Evolutionary conservation across 257 asterid species (phyloP), one percentile per base, ranked within the genome.

Genomic region (Nicotiana tomentosiformis): DNA sequence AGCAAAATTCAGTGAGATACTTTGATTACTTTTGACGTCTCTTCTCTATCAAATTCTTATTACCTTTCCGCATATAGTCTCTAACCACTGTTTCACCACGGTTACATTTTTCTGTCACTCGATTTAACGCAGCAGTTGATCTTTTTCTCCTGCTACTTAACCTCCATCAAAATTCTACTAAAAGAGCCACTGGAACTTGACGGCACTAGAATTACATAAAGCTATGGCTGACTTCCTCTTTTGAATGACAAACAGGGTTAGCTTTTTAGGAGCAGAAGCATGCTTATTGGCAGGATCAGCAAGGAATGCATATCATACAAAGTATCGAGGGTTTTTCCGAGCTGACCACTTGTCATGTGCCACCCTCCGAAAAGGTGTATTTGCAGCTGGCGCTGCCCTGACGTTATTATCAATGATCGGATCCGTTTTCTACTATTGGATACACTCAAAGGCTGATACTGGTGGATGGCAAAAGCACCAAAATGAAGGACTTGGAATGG

Each of bases 201-300:
- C 10, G 32, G 32, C 11, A n/a, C 32, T 69, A 18, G 77, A 33
- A 67, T 18, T 5, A 67, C 26, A 16, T 67, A 67, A 3, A 10
- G 18, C 26, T 74, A 49, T 26, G 14, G 43, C 80, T 74, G 15
- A 74, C 26, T 46, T 46, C 39, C 15, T 74, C 16, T 14, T 67
- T 46, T 67, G 81, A 78, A 84, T 60, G 30, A 32, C 29, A 49
- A 37, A 83, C 97, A 96, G 99, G 99, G 84, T 90, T 32, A 92
- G 86, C 85, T 96, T 96, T 86, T 83, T 93, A 84, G 99, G 97
- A 55, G 99, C 98, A 17, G 99, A 94, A 89, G 97, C 98, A 60
- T 94, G 98, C 85, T 82, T 96, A 84, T 86, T 96, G 76, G 98
- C 98, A 32, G 98, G 98, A 39, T 94, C 99, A 81, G 98, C 97